A percentile compares a stretch with the other conserved stretches of the same genome.
Evolutionary conservation across 352 stramenopile species (phyloP).

Genomic region (Pythium oligandrum): DNA sequence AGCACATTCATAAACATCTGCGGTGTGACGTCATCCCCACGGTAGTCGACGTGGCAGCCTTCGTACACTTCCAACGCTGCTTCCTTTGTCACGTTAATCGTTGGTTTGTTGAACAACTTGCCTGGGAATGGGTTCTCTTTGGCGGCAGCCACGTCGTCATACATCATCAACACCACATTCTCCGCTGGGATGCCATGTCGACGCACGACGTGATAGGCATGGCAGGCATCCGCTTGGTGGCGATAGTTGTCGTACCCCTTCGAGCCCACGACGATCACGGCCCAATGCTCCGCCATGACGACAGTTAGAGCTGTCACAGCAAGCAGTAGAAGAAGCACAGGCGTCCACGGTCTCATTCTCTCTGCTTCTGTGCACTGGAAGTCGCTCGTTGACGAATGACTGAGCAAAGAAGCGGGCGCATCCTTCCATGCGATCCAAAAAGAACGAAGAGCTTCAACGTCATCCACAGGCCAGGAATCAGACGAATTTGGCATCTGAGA

Average conservation of each 20-base stretch:
- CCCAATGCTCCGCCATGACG: constrained; percentile 63
- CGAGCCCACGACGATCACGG: constrained; percentile 82
- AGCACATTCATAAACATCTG: constrained; percentile 88
- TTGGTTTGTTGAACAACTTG: constrained; percentile 87
- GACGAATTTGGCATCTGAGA: too few relatives aligned
- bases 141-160: constrained; percentile 76
- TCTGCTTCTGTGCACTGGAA: too few relatives aligned
- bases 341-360: too few relatives aligned
- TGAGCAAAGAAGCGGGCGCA: too few relatives aligned
- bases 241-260: constrained; percentile 86
- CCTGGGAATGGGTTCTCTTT: constrained; percentile 81
- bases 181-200: constrained; percentile 75
- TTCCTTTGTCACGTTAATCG: constrained; percentile 26
- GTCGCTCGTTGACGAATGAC: too few relatives aligned
- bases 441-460: too few relatives aligned
- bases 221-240: constrained; percentile 81
- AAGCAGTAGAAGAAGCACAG: neutral
- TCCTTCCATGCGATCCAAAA: too few relatives aligned
- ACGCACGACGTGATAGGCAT: constrained; percentile 84
- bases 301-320: neutral
- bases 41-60: constrained; percentile 76
- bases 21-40: constrained; percentile 72
- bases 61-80: constrained; percentile 83
- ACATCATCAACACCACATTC: constrained; percentile 90
- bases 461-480: too few relatives aligned